phyloP scores from a whole-genome alignment of 129 eudicot species.

The Pulicaria dysenterica region DNA sequence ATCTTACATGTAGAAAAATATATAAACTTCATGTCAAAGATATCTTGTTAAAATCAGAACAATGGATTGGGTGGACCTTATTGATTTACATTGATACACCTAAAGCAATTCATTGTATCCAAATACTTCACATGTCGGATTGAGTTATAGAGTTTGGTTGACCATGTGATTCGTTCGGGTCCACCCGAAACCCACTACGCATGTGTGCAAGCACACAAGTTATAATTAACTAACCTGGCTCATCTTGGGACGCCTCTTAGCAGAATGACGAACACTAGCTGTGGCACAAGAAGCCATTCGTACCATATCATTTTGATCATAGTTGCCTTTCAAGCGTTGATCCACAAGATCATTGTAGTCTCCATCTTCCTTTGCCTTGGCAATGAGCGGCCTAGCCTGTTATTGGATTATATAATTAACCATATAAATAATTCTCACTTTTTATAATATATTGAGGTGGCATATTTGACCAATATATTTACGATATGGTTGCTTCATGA shows the following conservation, averaged over 20 bases:
- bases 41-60: not conserved
- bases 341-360: constrained; percentile 63
- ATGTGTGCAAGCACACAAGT: not conserved
- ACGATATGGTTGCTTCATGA: not conserved
- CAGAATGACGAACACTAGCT: constrained; percentile 88
- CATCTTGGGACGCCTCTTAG: constrained; percentile 83
- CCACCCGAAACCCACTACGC: constrained; percentile 1
- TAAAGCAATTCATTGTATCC: not conserved
- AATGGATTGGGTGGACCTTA: not conserved
- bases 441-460: not conserved
- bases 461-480: not conserved
- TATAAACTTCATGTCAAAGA: not conserved
- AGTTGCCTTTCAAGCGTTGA: constrained; percentile 68
- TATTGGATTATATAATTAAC: not conserved
- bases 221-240: constrained; percentile 63
- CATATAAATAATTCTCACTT: not conserved
- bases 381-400: constrained; percentile 79
- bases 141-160: not conserved
- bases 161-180: not conserved
- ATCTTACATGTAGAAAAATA: no score
- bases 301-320: constrained; percentile 51
- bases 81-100: not conserved
- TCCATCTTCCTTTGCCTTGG: constrained; percentile 70
- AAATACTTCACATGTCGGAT: not conserved
- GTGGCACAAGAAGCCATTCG: constrained; percentile 78